Evolutionary conservation across 2,329 filamentous ascomycete species (phyloP).

Genomic region (Diplodia sapinea): DNA sequence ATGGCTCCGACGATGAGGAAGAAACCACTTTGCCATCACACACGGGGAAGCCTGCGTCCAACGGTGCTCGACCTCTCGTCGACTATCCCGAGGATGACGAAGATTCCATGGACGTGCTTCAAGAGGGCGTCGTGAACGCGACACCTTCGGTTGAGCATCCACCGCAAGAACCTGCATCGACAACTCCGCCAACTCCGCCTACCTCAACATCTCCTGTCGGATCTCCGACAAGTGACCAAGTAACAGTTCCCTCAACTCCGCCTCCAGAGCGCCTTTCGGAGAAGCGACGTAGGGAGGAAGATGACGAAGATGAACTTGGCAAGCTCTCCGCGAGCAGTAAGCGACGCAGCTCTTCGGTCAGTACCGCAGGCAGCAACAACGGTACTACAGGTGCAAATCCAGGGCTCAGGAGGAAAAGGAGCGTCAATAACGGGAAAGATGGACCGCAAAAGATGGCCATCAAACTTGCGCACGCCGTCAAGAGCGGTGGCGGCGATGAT

Average conservation of each 20-base stretch:
- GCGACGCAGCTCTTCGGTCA: constrained; percentile 48
- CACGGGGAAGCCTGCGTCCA: constrained; percentile 47
- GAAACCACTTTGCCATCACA: constrained; percentile 49
- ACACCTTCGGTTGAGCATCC: constrained; percentile 5
- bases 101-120: constrained; percentile 56
- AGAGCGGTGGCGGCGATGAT: constrained; percentile 38
- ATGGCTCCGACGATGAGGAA: constrained; percentile 85
- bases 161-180: constrained; percentile 4
- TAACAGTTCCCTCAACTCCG: constrained; percentile 29
- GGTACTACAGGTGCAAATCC: constrained; percentile 37
- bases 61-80: constrained; percentile 75
- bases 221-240: constrained; percentile 23
- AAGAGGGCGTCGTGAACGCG: constrained; percentile 39
- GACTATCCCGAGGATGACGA: constrained; percentile 94
- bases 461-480: constrained; percentile 44
- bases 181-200: constrained; percentile 19
- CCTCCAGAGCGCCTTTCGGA: constrained; percentile 78
- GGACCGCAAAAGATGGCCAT: constrained; percentile 49
- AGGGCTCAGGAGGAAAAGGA: constrained; percentile 47
- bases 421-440: constrained; percentile 52
- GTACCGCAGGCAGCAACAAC: constrained; percentile 36
- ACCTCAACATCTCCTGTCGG: constrained; percentile 28
- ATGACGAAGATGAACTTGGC: constrained; percentile 89
- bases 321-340: constrained; percentile 69
- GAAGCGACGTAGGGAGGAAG: constrained; percentile 89